Conservation (phyloP, 257 asterid genomes). For the Nicotiana otophora region DNA sequence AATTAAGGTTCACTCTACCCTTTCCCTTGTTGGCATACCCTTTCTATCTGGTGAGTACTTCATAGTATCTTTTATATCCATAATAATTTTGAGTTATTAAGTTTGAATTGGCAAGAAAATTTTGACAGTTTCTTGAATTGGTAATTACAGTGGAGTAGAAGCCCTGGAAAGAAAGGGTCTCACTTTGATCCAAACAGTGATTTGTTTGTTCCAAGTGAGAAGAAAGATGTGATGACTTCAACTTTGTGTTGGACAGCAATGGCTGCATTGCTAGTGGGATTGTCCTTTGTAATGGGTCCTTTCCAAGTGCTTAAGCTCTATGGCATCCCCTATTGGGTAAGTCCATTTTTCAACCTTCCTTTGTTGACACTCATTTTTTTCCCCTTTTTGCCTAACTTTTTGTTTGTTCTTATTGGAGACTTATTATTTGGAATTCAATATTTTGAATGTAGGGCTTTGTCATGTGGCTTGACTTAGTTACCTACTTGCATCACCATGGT, state of each 20-base stretch:
- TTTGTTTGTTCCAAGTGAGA: conserved; percentile 74
- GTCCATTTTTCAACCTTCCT: conserved; percentile 14
- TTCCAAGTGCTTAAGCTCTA: conserved; percentile 72
- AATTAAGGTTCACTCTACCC: conserved; percentile 77
- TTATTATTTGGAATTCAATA: background rate
- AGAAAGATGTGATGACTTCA: conserved; percentile 77
- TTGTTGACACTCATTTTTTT: background rate
- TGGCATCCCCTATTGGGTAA: conserved; percentile 81
- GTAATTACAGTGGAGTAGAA: conserved; percentile 69
- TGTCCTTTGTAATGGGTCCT: conserved; percentile 75
- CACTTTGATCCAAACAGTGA: conserved; percentile 84
- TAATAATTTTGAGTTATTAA: background rate
- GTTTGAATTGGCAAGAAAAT: background rate
- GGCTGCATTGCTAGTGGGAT: conserved; percentile 69
- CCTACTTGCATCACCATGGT: conserved; percentile 49
- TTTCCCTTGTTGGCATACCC: conserved; percentile 93
- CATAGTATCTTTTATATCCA: background rate
- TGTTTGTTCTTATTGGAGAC: background rate
- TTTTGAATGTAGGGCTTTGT: conserved; percentile 29
- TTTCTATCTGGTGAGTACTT: conserved; percentile 56
- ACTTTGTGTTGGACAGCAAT: conserved; percentile 81
- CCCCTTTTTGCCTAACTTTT: background rate
- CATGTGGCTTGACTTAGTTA: conserved; percentile 43
- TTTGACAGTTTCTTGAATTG: conserved; percentile 7
- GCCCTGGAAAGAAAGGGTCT: conserved; percentile 91